Evolutionary conservation across 306 rosid species (phyloP).

Genomic region (Trifolium pratense): DNA sequence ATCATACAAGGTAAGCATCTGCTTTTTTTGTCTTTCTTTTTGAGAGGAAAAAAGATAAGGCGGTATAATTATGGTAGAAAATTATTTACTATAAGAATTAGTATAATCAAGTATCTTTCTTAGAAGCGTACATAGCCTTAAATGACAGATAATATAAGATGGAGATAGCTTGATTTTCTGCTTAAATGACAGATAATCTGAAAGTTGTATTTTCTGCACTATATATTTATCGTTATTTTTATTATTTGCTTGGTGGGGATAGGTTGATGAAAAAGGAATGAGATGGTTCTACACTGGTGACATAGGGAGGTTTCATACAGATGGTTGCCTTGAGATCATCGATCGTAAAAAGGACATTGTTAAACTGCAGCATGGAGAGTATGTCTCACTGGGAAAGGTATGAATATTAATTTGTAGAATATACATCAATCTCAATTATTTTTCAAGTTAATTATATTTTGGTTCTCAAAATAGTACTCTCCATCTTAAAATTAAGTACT

Average conservation of each 20-base stretch:
- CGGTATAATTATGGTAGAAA: background rate
- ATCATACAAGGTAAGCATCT: constrained; percentile 76
- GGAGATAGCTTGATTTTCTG: background rate
- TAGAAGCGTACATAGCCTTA: background rate
- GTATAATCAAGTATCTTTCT: background rate
- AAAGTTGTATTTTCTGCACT: constrained; percentile 22
- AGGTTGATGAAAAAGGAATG: constrained; percentile 90
- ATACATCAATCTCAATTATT: constrained; percentile 17
- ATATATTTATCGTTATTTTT: background rate
- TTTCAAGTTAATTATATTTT: background rate
- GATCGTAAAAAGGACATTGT: constrained; percentile 97
- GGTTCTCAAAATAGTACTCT: background rate
- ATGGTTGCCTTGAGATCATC: constrained; percentile 95
- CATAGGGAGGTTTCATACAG: constrained; percentile 79
- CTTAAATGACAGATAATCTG: constrained; percentile 20
- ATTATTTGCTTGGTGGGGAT: constrained; percentile 17
- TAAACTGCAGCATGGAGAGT: constrained; percentile 97
- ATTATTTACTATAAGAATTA: background rate
- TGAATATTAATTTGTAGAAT: constrained; percentile 29
- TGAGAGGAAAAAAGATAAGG: background rate
- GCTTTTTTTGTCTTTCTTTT: background rate
- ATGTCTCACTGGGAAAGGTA: constrained; percentile 98
- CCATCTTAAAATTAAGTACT: background rate
- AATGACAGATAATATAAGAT: too few relatives aligned
- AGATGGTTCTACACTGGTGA: constrained; percentile 99